Base-by-base conservation (phyloP, 2,329 filamentous ascomycete genomes). In the Chrysoporthe austroafricana region DNA sequence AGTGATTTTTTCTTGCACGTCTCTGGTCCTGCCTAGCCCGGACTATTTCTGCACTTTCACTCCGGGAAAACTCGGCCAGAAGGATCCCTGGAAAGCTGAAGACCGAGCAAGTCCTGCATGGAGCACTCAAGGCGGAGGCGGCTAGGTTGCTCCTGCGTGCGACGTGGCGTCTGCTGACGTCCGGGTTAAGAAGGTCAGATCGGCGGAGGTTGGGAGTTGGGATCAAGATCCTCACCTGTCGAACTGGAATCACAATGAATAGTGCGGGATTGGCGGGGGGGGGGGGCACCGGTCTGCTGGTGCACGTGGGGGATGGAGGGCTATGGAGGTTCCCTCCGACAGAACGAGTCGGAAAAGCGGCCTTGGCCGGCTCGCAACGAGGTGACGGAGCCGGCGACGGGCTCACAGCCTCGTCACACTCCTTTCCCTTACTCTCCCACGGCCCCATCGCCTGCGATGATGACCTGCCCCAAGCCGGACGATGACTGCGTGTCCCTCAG, bases 31-130 rank as follows among this genome's bases (percentile, higher is more conserved):
- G 13, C 21, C 21, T 54, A 14, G 50, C 50, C 50, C 50, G 21
- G 26, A 32, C 26, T 6, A 32, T 16, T 54, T 54, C 4, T 54
- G 50, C 50, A 54, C 50, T 54, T 54, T 54, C 9, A 4, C 6
- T 32, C 21, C 7, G 50, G 21, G 50, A 39, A 14, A 26, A 39
- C 36, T 58, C 36, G 18, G 34, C 14, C 6, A 42, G 54, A 39
- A 11, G 54, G 54, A 58, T 58, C 9, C 54, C n/a, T 58, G 54
- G 34, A 8, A 21, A 58, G 54, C 54, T 58, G 32, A 58, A 42
- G 16, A 36, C 11, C 18, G 26, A 14, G 54, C 54, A 58, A 13
- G 9, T 11, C 18, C 8, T 58, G 34, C 34, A 18, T 58, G 16
- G 36, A 21, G 32, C 34, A 14, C 13, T 14, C 54, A 13, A 58